Evolutionary conservation across 495 filamentous ascomycete genomes (phyloP), one percentile per base, ranked within the genome.

Genomic region (Hyaloscypha variabilis): DNA sequence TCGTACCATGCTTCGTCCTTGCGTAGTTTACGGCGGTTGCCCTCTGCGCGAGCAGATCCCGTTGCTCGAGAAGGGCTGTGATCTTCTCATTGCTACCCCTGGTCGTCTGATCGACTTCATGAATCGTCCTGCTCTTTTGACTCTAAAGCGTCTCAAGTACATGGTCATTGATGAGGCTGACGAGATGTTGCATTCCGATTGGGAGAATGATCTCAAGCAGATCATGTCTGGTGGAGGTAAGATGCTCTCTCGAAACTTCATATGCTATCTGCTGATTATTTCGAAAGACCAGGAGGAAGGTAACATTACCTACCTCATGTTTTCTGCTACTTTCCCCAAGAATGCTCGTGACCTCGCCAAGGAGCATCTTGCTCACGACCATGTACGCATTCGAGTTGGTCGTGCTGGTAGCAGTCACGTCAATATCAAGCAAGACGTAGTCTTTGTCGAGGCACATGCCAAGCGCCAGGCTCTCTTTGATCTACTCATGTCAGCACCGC

Each of bases 161-260:
- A 78, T 95, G 67, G 86, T 99, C 61, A 90, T 99, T 65, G 95
- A 98, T 60, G 95, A 99, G 74, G 95, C 95, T 1, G 95, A 99
- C 74, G 93, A 97, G 78, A 87, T 98, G 82, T 84, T 99, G 0
- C 74, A 88, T 6, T 46, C 76, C 0, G 91, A 92, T 71, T 97
- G 93, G 92, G 81, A 89, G 54, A 77, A 82, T 0, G 87, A 91
- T 1, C 80, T 97, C 58, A 77, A 79, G 17, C 80, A 83, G 65
- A 89, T 97, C 60, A 86, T 97, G 80, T 79, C 83, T 62, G 91
- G 91, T 60, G 90, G 89, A 71, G 90, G 91, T 91, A 82, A 79
- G 85, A 77, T 30, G 34, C 21, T 13, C 46, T 56, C 42, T 31
- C n/a, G 17, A 30, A 24, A 53, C 31, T 54, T 26, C 2, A 19